A percentile compares a stretch with the other conserved stretches of the same genome.
Evolutionary conservation across 306 rosid species (phyloP).

Genomic region (Cucumis hystrix): DNA sequence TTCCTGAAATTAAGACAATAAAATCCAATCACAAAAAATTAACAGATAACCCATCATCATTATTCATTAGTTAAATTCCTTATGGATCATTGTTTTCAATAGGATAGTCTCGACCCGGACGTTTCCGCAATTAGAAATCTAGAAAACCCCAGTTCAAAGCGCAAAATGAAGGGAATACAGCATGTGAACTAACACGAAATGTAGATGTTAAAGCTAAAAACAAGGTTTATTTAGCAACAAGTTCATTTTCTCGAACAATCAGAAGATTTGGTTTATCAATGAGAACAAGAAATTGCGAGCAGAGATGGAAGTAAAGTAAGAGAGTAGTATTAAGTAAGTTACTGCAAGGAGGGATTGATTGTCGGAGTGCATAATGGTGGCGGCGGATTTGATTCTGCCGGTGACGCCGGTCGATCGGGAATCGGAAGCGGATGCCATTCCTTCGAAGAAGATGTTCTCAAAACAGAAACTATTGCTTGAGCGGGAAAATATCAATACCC

Average conservation of each 20-base stretch:
- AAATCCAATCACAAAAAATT: background rate
- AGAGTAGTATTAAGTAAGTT: constrained; percentile 7
- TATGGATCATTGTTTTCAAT: background rate
- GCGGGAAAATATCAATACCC: background rate
- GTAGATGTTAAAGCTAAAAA: background rate
- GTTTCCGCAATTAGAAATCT: background rate
- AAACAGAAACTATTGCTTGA: background rate
- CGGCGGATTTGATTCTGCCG: constrained; percentile 30
- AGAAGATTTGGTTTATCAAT: background rate
- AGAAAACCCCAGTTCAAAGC: background rate
- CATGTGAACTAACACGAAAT: background rate
- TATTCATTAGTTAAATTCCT: background rate
- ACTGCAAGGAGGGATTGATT: constrained; percentile 50
- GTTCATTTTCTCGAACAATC: background rate
- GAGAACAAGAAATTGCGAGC: background rate
- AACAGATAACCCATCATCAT: background rate
- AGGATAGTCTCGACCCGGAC: background rate
- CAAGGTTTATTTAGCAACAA: background rate
- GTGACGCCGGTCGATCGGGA: constrained; percentile 22
- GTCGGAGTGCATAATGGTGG: constrained; percentile 36
- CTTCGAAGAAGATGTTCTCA: background rate
- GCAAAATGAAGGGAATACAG: background rate
- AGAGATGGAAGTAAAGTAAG: background rate
- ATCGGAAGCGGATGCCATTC: constrained; percentile 52
- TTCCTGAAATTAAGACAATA: constrained; percentile 34